Evolutionary conservation across 306 rosid species (phyloP), one percentile per base, ranked within the genome.

Genomic region (Rosa chinensis): DNA sequence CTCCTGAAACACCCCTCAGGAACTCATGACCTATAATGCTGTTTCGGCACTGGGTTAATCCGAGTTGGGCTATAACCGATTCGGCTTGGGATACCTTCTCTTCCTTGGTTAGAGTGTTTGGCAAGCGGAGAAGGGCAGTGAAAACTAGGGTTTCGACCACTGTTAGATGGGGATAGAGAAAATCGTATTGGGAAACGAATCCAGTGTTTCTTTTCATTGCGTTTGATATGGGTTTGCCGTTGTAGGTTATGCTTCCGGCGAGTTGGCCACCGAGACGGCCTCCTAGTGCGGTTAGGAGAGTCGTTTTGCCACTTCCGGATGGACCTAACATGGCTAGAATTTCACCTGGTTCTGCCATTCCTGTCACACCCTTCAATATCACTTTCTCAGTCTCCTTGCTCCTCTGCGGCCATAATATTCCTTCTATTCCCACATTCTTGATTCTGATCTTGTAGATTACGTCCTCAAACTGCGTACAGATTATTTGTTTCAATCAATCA

Each of bases 291-390:
- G 93, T 88, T 3, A 93, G 79, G 0, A 93, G 84, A 3, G 98
- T 91, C 14, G 98, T 93, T 84, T 93, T 93, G 58, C 98, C 97
- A 32, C 94, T 89, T 32, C 98, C 98, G 0, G 98, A 93, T 40
- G 98, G 97, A n/a, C 98, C 97, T 17, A 93, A 25, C 94, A 91
- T 89, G 21, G 97, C 98, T 44, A 93, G 68, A 66, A 93, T 81
- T 69, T 93, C 97, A 6, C 94, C 97, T 0, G 93, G 92, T 55
- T 83, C 35, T 18, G 86, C 94, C 28, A 82, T 61, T 0, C 97
- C 97, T 1, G 82, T 78, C 17, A 91, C 72, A 45, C 93, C 87
- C 58, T 88, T 93, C 12, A 93, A 63, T 1, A 91, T 89, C 45
- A 75, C 52, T 82, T 86, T 91, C 82, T 86, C 92, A 43, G 13